Conservation (phyloP, 805 yeast genomes). For the Candida vaughaniae region DNA sequence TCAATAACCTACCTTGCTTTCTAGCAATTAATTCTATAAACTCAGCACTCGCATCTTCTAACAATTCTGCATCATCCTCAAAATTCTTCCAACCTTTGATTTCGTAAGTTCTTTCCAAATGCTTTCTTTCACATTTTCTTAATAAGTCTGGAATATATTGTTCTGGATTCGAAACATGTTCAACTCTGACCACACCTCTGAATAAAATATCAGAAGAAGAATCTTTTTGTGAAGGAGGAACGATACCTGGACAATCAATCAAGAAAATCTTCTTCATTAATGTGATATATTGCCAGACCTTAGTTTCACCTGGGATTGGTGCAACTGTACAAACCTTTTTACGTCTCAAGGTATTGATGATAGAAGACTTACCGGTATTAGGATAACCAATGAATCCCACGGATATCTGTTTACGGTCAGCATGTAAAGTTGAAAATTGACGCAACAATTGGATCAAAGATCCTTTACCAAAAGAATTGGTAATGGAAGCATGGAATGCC, state of each 20-base stretch:
- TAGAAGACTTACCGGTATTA: conserved; percentile 96
- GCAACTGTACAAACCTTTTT: conserved; percentile 97
- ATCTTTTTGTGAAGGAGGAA: conserved; percentile 90
- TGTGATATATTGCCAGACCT: conserved; percentile 98
- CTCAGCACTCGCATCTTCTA: conserved; percentile 50
- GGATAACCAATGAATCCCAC: conserved; percentile 98
- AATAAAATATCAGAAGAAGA: conserved; percentile 87
- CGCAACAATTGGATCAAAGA: conserved; percentile 89
- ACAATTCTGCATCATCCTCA: conserved; percentile 47
- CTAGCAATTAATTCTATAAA: conserved; percentile 89
- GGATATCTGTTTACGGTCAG: conserved; percentile 92
- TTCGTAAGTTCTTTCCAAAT: conserved; percentile 93
- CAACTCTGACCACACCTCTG: conserved; percentile 98
- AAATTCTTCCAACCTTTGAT: conserved; percentile 77
- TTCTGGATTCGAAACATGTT: conserved; percentile 92
- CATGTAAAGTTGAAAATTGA: conserved; percentile 87
- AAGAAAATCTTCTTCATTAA: conserved; percentile 92
- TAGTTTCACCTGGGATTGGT: conserved; percentile 98
- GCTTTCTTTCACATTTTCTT: conserved; percentile 81
- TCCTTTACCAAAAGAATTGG: conserved; percentile 97
- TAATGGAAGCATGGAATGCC: conserved; percentile 97
- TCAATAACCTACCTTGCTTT: conserved; percentile 86
- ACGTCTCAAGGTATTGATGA: conserved; percentile 87
- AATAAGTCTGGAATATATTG: conserved; percentile 89
- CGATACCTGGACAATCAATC: conserved; percentile 98